phyloP scores from a whole-genome alignment of 2,329 filamentous ascomycete genomes.

The Setomelanomma holmii region DNA sequence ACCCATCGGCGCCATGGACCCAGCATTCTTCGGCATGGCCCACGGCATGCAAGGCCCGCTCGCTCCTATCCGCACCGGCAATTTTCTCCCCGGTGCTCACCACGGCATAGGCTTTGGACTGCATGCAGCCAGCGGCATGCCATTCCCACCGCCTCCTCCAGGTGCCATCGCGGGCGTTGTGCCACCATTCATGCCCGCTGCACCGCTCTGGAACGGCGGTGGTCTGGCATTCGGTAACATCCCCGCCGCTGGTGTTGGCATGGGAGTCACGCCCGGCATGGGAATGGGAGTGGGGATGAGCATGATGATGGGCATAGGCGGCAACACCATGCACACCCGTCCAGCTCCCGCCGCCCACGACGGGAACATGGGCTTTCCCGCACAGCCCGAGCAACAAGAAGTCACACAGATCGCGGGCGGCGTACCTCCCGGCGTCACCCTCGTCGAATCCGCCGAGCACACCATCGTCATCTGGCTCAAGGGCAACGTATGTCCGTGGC shows the following conservation, averaged over 20 bases:
- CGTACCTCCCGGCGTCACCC: slow-evolving; percentile 33
- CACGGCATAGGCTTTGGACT: slow-evolving; percentile 36
- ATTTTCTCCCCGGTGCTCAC: slow-evolving; percentile 33
- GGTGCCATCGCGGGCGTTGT: slow-evolving; percentile 27
- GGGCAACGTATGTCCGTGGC: slow-evolving; percentile 38
- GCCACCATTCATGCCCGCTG: slow-evolving; percentile 30
- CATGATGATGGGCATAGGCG: slow-evolving; percentile 7
- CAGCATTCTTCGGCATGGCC: slow-evolving; percentile 20
- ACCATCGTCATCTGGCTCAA: slow-evolving; percentile 38
- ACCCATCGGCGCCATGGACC: slow-evolving; percentile 26
- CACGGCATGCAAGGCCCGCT: slow-evolving; percentile 32
- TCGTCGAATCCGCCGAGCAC: slow-evolving; percentile 33
- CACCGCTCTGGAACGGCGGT: slow-evolving; percentile 31
- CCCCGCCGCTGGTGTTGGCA: slow-evolving; percentile 16
- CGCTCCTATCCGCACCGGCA: slow-evolving; percentile 30
- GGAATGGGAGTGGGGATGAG: slow-evolving; percentile 22
- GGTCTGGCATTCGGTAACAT: slow-evolving; percentile 34
- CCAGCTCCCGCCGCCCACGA: slow-evolving; percentile 32
- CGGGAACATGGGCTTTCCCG: slow-evolving; percentile 24
- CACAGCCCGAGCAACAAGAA: slow-evolving; percentile 33
- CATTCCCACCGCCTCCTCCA: slow-evolving; percentile 35
- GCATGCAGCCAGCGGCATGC: slow-evolving; percentile 22
- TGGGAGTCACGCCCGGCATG: slow-evolving; percentile 7
- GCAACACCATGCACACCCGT: slow-evolving; percentile 21
- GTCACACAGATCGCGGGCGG: slow-evolving; percentile 34